Evolutionary conservation across 1,284 basidiomycete genomes (phyloP).

Genomic region (Ganoderma boninense): DNA sequence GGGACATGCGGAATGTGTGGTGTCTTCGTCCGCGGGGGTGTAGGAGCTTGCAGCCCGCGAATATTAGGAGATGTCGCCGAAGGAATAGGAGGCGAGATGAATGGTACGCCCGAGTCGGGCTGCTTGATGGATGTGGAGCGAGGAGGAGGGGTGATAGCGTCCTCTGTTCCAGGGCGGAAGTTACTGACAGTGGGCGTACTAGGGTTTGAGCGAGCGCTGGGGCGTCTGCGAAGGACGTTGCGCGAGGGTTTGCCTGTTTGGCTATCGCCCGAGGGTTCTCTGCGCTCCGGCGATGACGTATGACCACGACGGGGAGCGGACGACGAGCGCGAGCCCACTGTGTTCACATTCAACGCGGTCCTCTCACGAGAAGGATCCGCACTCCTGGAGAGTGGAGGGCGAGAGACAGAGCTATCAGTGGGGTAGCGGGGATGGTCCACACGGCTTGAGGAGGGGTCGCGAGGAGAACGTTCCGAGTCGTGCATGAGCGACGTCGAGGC

Average conservation of each 20-base stretch:
- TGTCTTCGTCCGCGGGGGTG: conserved; percentile 23
- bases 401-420: conserved; percentile 15
- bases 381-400: conserved; percentile 17
- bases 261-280: conserved; percentile 16
- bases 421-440: conserved; percentile 21
- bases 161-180: conserved; percentile 23
- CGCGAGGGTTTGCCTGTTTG: conserved; percentile 34
- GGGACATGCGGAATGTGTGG: conserved; percentile 21
- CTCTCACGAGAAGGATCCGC: conserved; percentile 23
- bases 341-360: conserved; percentile 24
- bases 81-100: background rate
- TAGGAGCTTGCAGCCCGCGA: conserved; percentile 12
- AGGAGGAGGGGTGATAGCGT: conserved; percentile 9
- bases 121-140: conserved; percentile 15
- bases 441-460: conserved; percentile 22
- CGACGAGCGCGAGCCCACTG: conserved; percentile 13
- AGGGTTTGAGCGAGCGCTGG: conserved; percentile 46
- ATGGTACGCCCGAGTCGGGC: conserved; percentile 5
- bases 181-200: conserved; percentile 33
- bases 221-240: conserved; percentile 56
- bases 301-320: conserved; percentile 14
- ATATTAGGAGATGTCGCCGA: conserved; percentile 11
- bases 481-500: conserved; percentile 43
- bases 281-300: conserved; percentile 23
- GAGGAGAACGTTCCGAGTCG: conserved; percentile 38